Base-by-base conservation (phyloP, 805 yeast species). In the Pichia ethanolica region DNA sequence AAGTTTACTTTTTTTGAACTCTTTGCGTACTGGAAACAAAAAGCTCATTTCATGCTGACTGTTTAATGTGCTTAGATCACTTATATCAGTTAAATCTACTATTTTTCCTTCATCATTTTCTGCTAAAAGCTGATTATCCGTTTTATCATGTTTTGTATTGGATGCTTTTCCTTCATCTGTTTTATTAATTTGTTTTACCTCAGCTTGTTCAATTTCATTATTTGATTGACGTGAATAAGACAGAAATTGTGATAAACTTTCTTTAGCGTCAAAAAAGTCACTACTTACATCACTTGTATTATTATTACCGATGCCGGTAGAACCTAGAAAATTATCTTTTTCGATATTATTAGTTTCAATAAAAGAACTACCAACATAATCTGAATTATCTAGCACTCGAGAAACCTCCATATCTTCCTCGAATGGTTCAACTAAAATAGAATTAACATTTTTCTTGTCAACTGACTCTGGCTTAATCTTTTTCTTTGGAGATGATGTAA, bases 321-420 rank as follows among this genome's bases (percentile, higher is more conserved):
- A 20, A 20, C 20, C 20, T 20, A 2, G 20, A 20, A 20, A 20
- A 3, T 20, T 20, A 20, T 20, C 20, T 2, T 20, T 20, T 20
- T 20, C 20, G 2, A 20, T 20, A 20, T 20, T 44, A 26, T 46
- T 30, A n/a, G 30, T 34, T 28, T 44, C 51, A 14, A 51, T 35
- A 20, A 43, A 35, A 7, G 49, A 47, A 14, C 40, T 40, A 8
- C 51, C 53, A 32, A 47, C 39, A n/a, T 53, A 50, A 12, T 49
- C 46, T 25, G 44, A 41, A 27, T 42, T 49, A 8, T 47, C 40
- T 13, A 53, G 34, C 27, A 53, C 43, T 27, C 49, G 45, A n/a
- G 53, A 50, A 12, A 53, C 43, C 34, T 53, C 55, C 0, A 38
- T 48, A 45, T 53, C 55, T 28, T 52, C 52, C 25, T 40, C 44